A percentile compares a stretch with the other conserved stretches of the same genome.
phyloP scores from a whole-genome alignment of 768 basidiomycete genomes.

The Peribolospora baueri region DNA sequence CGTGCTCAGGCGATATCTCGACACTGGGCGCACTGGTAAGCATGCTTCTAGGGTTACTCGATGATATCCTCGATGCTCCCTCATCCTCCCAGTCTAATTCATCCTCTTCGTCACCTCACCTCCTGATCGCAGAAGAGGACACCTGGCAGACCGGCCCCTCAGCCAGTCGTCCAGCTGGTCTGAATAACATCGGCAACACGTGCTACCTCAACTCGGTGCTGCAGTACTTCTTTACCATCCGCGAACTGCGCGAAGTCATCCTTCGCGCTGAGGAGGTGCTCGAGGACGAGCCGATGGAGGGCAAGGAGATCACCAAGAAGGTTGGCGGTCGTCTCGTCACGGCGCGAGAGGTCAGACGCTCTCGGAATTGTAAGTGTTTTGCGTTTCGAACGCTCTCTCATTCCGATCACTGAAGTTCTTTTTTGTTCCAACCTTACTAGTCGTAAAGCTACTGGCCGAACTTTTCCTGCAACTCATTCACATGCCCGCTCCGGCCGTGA shows the following conservation, averaged over 20 bases:
- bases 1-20: constrained; percentile 39
- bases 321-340: constrained; percentile 72
- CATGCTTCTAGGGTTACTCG: constrained; percentile 7
- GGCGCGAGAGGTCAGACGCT: constrained; percentile 51
- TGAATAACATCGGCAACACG: constrained; percentile 41
- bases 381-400: not conserved
- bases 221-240: constrained; percentile 91
- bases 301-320: constrained; percentile 26
- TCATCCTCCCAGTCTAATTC: constrained; percentile 28
- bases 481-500: constrained; percentile 40
- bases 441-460: constrained; percentile 51
- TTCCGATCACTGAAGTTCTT: not conserved
- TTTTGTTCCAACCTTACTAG: constrained; percentile 21
- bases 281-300: constrained; percentile 27
- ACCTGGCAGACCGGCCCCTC: not conserved
- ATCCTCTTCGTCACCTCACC: constrained; percentile 12
- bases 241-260: constrained; percentile 57
- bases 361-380: constrained; percentile 44
- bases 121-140: constrained; percentile 32
- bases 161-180: constrained; percentile 32
- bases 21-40: constrained; percentile 52
- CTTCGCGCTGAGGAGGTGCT: constrained; percentile 41
- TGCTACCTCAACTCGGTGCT: constrained; percentile 92
- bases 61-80: not conserved
- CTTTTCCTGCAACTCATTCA: constrained; percentile 56